These are phyloP conservation scores for Novymonas esmeraldas DNA, from an alignment of 208 protist genomes.

Conservation along the genomic window DNA sequence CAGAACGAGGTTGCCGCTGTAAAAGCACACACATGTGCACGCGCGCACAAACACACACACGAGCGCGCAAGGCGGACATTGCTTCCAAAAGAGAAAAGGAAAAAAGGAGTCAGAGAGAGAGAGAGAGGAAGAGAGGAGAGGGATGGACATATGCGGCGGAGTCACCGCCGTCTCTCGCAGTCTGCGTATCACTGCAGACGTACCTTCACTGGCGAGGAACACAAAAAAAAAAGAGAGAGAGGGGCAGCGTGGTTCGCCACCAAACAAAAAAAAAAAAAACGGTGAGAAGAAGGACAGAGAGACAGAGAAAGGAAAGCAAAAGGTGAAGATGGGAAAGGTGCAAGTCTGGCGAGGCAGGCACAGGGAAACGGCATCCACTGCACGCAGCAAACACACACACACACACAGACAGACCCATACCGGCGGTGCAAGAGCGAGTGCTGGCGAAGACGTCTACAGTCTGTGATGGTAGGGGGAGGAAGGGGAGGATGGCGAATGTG, in stretches of 20 bases:
- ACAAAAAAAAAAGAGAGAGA: not conserved
- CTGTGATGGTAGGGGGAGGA: too few species aligned
- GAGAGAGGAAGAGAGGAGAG: not conserved
- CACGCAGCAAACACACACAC: not conserved
- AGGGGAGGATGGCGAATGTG: too few species aligned
- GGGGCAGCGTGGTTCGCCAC: too few species aligned
- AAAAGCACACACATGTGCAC: not conserved
- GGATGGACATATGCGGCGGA: not conserved
- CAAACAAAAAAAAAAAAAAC: not conserved
- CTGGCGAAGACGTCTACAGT: too few species aligned
- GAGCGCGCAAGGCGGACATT: not conserved
- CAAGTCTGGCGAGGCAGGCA: too few species aligned
- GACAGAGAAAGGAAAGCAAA: conserved; percentile 1
- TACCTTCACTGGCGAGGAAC: not conserved
- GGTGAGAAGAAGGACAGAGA: conserved; percentile 16
- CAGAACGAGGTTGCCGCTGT: too few species aligned
- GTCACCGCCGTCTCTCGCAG: too few species aligned
- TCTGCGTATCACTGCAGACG: too few species aligned
- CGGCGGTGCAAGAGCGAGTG: too few species aligned
- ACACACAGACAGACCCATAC: not conserved
- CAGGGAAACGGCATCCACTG: not conserved
- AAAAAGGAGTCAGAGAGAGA: not conserved
- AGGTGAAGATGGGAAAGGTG: not conserved
- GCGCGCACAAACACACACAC: not conserved
- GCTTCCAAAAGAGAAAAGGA: not conserved